Evolutionary conservation across 2,329 filamentous ascomycete genomes (phyloP).

Genomic region (Xylogone sp.): DNA sequence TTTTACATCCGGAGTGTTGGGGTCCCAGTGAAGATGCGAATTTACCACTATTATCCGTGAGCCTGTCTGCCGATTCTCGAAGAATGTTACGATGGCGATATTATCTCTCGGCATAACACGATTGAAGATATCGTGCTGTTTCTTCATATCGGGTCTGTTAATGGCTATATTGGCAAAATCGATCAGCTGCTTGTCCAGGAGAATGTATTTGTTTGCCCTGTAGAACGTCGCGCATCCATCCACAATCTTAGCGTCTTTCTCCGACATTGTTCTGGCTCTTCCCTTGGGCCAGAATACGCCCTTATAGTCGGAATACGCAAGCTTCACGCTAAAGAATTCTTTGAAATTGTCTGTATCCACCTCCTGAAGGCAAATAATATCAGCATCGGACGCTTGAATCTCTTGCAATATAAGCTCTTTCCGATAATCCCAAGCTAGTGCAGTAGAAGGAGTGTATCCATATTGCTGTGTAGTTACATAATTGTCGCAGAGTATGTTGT

Average conservation of each 20-base stretch:
- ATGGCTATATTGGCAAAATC: conserved; percentile 91
- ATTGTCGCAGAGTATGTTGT: conserved; percentile 94
- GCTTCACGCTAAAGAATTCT: conserved; percentile 81
- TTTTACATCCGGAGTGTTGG: conserved; percentile 87
- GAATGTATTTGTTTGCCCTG: conserved; percentile 89
- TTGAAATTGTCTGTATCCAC: conserved; percentile 90
- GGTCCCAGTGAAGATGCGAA: conserved; percentile 94
- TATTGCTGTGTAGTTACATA: conserved; percentile 83
- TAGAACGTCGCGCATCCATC: conserved; percentile 97
- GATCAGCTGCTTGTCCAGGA: conserved; percentile 91
- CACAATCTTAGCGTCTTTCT: conserved; percentile 82
- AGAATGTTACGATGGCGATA: conserved; percentile 86
- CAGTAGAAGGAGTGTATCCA: conserved; percentile 81
- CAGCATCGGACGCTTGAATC: conserved; percentile 72
- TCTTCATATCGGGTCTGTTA: conserved; percentile 94
- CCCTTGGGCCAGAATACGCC: conserved; percentile 91
- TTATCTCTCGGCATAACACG: conserved; percentile 98
- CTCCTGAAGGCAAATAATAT: conserved; percentile 91
- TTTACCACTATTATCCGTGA: conserved; percentile 90
- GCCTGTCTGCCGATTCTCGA: conserved; percentile 90
- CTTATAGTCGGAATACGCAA: conserved; percentile 87
- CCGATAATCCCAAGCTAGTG: conserved; percentile 83
- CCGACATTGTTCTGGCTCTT: conserved; percentile 85
- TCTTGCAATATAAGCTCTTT: conserved; percentile 80
- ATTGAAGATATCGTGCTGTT: conserved; percentile 96